These are phyloP conservation scores for Uronychia setigera DNA, from an alignment of 73 alveolate species.

Conservation along the genomic window DNA sequence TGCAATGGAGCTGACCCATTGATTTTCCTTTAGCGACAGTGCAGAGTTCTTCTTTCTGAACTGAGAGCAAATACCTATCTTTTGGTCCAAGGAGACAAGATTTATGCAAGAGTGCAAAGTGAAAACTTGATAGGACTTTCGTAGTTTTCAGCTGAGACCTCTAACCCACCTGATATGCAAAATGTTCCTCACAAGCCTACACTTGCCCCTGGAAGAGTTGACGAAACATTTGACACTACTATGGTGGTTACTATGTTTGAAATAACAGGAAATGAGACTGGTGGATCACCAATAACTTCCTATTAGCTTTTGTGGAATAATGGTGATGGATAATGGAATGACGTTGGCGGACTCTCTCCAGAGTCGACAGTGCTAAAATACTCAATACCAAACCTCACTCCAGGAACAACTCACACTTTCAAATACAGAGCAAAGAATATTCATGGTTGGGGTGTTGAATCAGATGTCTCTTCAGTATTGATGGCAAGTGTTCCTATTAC, in stretches of 20 bases:
- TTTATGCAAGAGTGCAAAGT: conserved; percentile 27
- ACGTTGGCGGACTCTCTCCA: conserved; percentile 14
- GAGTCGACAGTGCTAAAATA: conserved; percentile 1
- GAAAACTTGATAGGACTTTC: conserved; percentile 31
- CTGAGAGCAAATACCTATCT: conserved; percentile 25
- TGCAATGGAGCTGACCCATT: not conserved
- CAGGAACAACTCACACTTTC: conserved; percentile 49
- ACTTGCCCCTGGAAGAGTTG: conserved; percentile 46
- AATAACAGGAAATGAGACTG: conserved; percentile 30
- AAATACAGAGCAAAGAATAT: conserved; percentile 47
- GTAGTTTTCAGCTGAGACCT: conserved; percentile 13
- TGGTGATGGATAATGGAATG: conserved; percentile 39
- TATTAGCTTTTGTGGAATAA: conserved; percentile 16
- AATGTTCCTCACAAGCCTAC: conserved; percentile 46
- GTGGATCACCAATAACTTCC: conserved; percentile 47
- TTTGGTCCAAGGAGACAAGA: conserved; percentile 39
- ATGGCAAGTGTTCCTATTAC: conserved; percentile 38
- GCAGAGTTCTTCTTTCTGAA: conserved; percentile 36
- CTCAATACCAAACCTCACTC: conserved; percentile 30
- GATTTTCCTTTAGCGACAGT: conserved; percentile 26
- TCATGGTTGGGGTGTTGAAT: conserved; percentile 50
- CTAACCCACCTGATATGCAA: conserved; percentile 37
- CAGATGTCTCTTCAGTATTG: conserved; percentile 14
- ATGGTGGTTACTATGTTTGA: conserved; percentile 28
- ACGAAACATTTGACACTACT: conserved; percentile 37